Conservation (phyloP, 768 basidiomycete genomes). For the Leucosporidium scottii region DNA sequence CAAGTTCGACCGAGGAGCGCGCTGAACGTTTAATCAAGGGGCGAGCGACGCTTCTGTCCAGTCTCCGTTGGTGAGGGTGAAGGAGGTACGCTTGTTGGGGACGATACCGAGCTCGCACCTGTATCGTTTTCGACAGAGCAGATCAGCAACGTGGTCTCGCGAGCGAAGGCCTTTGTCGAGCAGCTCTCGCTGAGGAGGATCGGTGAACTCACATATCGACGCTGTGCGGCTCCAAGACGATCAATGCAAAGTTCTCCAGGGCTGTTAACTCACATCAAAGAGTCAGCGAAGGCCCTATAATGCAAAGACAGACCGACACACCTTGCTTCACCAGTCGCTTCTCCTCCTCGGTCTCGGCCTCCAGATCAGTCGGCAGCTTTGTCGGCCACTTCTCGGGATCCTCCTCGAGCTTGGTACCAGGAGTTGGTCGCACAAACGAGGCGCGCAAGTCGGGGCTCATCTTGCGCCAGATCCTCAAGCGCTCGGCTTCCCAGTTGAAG, state of each 20-base stretch:
- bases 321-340: slow-evolving; percentile 37
- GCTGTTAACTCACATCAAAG: not conserved
- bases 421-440: slow-evolving; percentile 30
- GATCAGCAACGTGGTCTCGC: no score
- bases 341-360: slow-evolving; percentile 44
- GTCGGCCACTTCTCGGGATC: slow-evolving; percentile 60
- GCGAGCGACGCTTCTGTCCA: no score
- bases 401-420: slow-evolving; percentile 47
- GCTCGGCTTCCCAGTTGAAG: slow-evolving; percentile 57
- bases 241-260: slow-evolving; percentile 57
- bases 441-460: slow-evolving; percentile 63
- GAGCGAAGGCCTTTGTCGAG: no score
- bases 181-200: no score
- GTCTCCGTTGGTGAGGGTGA: no score
- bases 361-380: slow-evolving; percentile 49
- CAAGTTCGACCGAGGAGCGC: no score
- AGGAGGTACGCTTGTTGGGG: no score
- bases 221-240: slow-evolving; percentile 62
- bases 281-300: no score
- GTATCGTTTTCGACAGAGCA: no score
- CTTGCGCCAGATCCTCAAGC: slow-evolving; percentile 52
- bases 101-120: no score
- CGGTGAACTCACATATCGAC: slow-evolving; percentile 49
- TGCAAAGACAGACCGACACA: not conserved
- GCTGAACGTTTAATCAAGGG: no score